phyloP scores from a whole-genome alignment of 2,329 filamentous ascomycete genomes.

The Neobulgaria alba region DNA sequence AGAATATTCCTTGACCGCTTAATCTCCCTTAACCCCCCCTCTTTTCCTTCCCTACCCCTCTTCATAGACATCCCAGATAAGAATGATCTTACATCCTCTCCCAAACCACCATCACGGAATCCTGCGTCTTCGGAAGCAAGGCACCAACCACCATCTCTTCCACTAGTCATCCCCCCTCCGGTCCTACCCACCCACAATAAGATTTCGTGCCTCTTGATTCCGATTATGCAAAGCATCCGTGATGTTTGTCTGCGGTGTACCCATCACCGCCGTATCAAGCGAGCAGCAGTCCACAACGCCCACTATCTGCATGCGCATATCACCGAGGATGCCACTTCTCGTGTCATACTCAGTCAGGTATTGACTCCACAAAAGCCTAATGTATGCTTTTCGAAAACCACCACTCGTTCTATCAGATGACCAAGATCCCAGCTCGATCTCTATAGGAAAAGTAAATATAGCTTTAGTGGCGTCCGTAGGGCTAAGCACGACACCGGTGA shows the following conservation, averaged over 20 bases:
- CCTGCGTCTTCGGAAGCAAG: background rate
- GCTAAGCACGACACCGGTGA: too few species aligned
- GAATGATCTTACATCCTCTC: background rate
- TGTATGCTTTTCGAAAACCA: too few species aligned
- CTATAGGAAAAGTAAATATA: too few species aligned
- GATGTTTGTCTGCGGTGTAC: background rate
- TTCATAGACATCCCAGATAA: too few species aligned
- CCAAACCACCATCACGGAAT: background rate
- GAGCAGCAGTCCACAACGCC: background rate
- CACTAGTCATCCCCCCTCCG: background rate
- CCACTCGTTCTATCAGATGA: too few species aligned
- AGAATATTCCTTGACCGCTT: background rate
- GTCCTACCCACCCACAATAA: background rate
- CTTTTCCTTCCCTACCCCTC: background rate
- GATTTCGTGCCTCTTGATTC: background rate
- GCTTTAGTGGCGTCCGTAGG: too few species aligned
- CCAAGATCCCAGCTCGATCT: too few species aligned
- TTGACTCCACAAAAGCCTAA: too few species aligned
- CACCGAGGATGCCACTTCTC: background rate
- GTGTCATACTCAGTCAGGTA: background rate
- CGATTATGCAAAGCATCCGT: background rate
- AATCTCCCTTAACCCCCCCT: background rate
- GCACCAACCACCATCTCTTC: background rate
- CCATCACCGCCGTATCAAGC: background rate
- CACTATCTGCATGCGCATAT: background rate